Percentiles rank a stretch among this genome's conserved stretches.
Conservation (phyloP, 2,329 filamentous ascomycete species). For the Diaporthe longicolla region DNA sequence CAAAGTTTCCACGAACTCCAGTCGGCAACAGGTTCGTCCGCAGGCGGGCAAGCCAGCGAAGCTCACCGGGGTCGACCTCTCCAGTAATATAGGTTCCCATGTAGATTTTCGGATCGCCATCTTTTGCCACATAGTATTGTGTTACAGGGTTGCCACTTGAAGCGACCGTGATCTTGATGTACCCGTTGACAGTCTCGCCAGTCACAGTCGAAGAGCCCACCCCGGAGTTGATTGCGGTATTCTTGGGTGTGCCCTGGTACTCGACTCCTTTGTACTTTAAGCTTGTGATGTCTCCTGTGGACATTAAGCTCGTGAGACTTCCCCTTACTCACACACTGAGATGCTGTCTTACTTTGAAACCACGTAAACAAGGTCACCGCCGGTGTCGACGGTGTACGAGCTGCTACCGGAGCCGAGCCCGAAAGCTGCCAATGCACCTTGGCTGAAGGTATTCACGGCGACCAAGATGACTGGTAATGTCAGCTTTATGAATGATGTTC, state of each 20-base stretch:
- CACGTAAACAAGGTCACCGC: slow-evolving; percentile 58
- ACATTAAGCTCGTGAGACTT: not conserved
- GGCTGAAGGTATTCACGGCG: not conserved
- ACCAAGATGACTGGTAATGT: not conserved
- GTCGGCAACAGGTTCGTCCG: slow-evolving; percentile 62
- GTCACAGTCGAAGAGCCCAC: slow-evolving; percentile 71
- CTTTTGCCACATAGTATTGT: slow-evolving; percentile 73
- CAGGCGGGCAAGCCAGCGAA: slow-evolving; percentile 75
- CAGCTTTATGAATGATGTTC: not conserved
- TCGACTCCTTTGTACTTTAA: slow-evolving; percentile 72
- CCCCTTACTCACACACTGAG: not conserved
- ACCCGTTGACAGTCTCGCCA: slow-evolving; percentile 53
- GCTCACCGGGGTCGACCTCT: slow-evolving; percentile 69
- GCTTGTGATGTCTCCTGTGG: slow-evolving; percentile 74
- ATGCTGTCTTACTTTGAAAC: not conserved
- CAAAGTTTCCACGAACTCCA: slow-evolving; percentile 59
- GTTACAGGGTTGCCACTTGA: slow-evolving; percentile 70
- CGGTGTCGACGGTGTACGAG: slow-evolving; percentile 63
- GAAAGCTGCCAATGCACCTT: slow-evolving; percentile 55
- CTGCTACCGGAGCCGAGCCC: slow-evolving; percentile 57
- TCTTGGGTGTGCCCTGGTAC: slow-evolving; percentile 66
- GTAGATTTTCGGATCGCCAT: slow-evolving; percentile 72
- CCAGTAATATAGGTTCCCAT: slow-evolving; percentile 74
- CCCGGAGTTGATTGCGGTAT: slow-evolving; percentile 71
- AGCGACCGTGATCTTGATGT: slow-evolving; percentile 72